Evolutionary conservation across 108 stramenopile species (phyloP).

Genomic region (Cyclotella sp.): DNA sequence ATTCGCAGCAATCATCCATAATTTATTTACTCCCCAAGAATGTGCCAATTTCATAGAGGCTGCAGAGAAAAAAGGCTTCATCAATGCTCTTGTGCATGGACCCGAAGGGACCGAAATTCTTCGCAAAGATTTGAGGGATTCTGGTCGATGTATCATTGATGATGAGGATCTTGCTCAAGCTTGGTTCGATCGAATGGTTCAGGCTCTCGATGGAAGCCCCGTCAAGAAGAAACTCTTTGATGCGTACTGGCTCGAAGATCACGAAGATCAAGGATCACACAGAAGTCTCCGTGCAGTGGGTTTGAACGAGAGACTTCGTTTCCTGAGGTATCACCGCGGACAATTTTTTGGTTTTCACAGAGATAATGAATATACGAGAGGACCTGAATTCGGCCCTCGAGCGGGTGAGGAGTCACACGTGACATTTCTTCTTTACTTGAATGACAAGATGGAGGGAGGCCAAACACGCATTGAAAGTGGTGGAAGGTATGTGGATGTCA

Average conservation of each 20-base stretch:
- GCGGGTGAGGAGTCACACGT: constrained; percentile 43
- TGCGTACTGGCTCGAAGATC: background rate
- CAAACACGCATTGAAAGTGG: constrained; percentile 37
- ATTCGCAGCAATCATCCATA: constrained; percentile 30
- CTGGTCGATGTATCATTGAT: constrained; percentile 41
- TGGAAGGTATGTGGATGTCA: constrained; percentile 35
- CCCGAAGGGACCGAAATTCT: constrained; percentile 22
- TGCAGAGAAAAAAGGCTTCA: constrained; percentile 24
- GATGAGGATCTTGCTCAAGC: constrained; percentile 24
- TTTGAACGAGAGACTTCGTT: constrained; percentile 48
- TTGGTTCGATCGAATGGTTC: constrained; percentile 23
- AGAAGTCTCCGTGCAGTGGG: constrained; percentile 30
- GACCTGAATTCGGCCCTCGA: constrained; percentile 21
- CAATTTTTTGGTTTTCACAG: constrained; percentile 48
- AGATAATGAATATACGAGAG: constrained; percentile 34
- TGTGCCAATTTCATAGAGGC: constrained; percentile 23
- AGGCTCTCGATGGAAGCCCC: constrained; percentile 12
- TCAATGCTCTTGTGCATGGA: constrained; percentile 24
- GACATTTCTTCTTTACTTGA: constrained; percentile 48
- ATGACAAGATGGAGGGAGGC: constrained; percentile 52
- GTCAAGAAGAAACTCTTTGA: constrained; percentile 26
- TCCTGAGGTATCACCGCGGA: constrained; percentile 39
- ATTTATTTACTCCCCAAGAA: constrained; percentile 31
- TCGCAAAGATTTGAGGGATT: constrained; percentile 20
- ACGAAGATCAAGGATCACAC: background rate